A percentile compares a stretch with the other conserved stretches of the same genome.
These are phyloP conservation scores for Cordyceps militaris DNA, from an alignment of 2,329 filamentous ascomycete genomes.

Conservation along the genomic window DNA sequence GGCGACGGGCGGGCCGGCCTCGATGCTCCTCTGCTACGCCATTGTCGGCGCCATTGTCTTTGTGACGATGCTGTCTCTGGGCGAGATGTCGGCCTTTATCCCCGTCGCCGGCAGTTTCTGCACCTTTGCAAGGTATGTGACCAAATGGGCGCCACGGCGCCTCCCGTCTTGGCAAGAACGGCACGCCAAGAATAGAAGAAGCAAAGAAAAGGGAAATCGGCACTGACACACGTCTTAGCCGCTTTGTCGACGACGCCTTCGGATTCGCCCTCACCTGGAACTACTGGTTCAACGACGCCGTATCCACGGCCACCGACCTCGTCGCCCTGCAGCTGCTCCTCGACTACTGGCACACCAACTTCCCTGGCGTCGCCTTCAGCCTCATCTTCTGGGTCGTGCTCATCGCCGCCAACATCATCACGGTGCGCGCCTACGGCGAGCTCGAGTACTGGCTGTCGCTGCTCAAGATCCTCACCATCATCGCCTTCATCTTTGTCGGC, in stretches of 20 bases:
- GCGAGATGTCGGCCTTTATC: slow-evolving; percentile 52
- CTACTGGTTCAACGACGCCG: slow-evolving; percentile 60
- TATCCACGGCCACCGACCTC: slow-evolving; percentile 47
- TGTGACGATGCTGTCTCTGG: slow-evolving; percentile 50
- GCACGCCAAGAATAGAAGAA: neutral
- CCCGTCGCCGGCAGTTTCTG: slow-evolving; percentile 49
- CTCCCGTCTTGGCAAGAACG: neutral
- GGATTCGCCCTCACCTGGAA: slow-evolving; percentile 52
- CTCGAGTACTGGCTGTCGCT: slow-evolving; percentile 51
- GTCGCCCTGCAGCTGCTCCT: slow-evolving; percentile 47
- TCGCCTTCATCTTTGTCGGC: slow-evolving; percentile 56
- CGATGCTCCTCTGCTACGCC: slow-evolving; percentile 49
- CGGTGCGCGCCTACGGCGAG: slow-evolving; percentile 30
- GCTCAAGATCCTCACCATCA: slow-evolving; percentile 46
- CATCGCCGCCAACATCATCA: slow-evolving; percentile 34
- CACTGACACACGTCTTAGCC: slow-evolving; percentile 19
- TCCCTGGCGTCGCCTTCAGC: slow-evolving; percentile 57
- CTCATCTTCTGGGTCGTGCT: slow-evolving; percentile 54
- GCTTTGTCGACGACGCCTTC: slow-evolving; percentile 47
- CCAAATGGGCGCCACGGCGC: neutral
- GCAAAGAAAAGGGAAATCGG: neutral
- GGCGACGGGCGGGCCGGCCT: slow-evolving; percentile 52
- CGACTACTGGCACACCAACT: slow-evolving; percentile 54
- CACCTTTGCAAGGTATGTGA: slow-evolving; percentile 34
- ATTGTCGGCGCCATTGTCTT: slow-evolving; percentile 53